phyloP scores from a whole-genome alignment of 805 yeast species.

The Kluyveromyces aestuarii region DNA sequence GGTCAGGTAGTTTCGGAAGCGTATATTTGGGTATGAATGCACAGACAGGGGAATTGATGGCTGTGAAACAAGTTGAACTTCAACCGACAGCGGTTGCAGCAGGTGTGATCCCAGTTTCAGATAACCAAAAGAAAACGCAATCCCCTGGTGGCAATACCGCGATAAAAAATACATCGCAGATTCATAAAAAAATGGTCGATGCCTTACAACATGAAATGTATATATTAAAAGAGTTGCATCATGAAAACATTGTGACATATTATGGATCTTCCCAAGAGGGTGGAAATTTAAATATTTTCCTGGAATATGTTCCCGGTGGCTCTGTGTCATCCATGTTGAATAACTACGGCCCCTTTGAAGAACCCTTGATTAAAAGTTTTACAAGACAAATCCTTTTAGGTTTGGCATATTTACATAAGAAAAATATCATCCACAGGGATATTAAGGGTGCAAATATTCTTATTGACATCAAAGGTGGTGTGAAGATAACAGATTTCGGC shows the following conservation, averaged over 20 bases:
- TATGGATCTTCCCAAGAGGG: constrained; percentile 79
- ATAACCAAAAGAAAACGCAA: constrained; percentile 13
- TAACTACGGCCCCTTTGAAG: constrained; percentile 75
- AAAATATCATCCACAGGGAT: constrained; percentile 75
- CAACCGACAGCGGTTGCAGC: constrained; percentile 36
- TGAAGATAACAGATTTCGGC: constrained; percentile 82
- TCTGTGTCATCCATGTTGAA: constrained; percentile 60
- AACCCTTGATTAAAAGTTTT: constrained; percentile 61
- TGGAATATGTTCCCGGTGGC: constrained; percentile 69
- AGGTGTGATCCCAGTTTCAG: constrained; percentile 11
- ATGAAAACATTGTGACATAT: constrained; percentile 87
- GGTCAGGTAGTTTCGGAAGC: constrained; percentile 91
- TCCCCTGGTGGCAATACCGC: constrained; percentile 13
- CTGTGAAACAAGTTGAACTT: constrained; percentile 86
- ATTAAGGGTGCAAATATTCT: constrained; percentile 84
- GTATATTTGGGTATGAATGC: constrained; percentile 91
- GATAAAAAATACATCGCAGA: constrained; percentile 15
- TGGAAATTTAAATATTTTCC: constrained; percentile 64
- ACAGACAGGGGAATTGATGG: constrained; percentile 90
- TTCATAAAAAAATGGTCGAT: constrained; percentile 54
- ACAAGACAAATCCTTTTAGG: constrained; percentile 72
- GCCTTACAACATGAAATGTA: constrained; percentile 79
- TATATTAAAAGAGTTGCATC: constrained; percentile 68
- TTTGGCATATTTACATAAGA: constrained; percentile 60
- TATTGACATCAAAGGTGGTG: constrained; percentile 71